These are phyloP conservation scores for Trichoderma aggressivum DNA, from an alignment of 2,329 filamentous ascomycete species.

Conservation along the genomic window DNA sequence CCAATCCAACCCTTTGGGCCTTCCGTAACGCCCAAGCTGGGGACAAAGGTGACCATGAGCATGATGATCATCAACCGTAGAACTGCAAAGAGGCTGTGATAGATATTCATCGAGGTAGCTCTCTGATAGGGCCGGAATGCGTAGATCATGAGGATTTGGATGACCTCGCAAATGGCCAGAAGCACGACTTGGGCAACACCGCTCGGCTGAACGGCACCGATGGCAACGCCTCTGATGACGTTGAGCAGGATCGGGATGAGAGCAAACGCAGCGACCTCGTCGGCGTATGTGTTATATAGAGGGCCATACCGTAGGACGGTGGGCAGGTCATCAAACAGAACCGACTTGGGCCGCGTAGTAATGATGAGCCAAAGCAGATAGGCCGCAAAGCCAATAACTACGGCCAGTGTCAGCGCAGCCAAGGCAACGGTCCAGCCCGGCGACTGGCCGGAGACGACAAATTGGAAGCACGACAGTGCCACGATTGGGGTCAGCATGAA, in stretches of 20 bases:
- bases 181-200: slow-evolving; percentile 91
- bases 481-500: slow-evolving; percentile 88
- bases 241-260: slow-evolving; percentile 82
- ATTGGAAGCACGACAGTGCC: slow-evolving; percentile 83
- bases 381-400: slow-evolving; percentile 68
- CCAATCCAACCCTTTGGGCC: slow-evolving; percentile 90
- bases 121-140: slow-evolving; percentile 88
- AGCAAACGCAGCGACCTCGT: slow-evolving; percentile 87
- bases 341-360: slow-evolving; percentile 74
- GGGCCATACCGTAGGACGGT: slow-evolving; percentile 88
- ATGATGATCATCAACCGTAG: slow-evolving; percentile 74
- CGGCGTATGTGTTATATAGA: slow-evolving; percentile 95
- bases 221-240: slow-evolving; percentile 80
- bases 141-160: slow-evolving; percentile 80
- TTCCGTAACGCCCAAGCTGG: slow-evolving; percentile 74
- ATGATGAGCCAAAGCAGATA: slow-evolving; percentile 83
- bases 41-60: slow-evolving; percentile 79
- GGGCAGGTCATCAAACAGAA: slow-evolving; percentile 88
- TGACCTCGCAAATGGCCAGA: slow-evolving; percentile 89
- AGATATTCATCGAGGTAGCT: slow-evolving; percentile 95
- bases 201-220: slow-evolving; percentile 88
- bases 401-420: slow-evolving; percentile 69
- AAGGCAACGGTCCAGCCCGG: slow-evolving; percentile 69
- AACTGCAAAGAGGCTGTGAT: slow-evolving; percentile 79
- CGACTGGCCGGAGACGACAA: slow-evolving; percentile 70